These are phyloP conservation scores for Pleurotus citrinopileatus DNA, from an alignment of 768 basidiomycete genomes.

Conservation along the genomic window DNA sequence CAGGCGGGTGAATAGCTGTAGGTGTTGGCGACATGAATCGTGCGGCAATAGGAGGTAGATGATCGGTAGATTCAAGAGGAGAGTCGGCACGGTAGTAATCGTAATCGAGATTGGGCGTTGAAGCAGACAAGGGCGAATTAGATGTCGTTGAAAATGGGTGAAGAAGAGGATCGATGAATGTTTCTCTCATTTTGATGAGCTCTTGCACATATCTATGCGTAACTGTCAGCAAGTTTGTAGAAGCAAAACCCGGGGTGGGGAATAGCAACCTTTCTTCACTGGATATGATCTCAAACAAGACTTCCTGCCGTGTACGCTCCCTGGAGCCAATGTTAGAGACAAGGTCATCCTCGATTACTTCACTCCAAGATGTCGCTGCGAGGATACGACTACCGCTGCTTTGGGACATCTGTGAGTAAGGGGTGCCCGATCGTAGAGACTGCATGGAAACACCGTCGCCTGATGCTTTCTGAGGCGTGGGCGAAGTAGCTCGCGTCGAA, in stretches of 20 bases:
- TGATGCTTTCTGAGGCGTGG: slow-evolving; percentile 48
- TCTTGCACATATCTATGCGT: slow-evolving; percentile 83
- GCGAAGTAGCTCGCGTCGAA: slow-evolving; percentile 63
- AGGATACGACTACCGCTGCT: slow-evolving; percentile 69
- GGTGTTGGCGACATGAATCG: slow-evolving; percentile 84
- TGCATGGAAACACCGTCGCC: slow-evolving; percentile 48
- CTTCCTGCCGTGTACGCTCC: slow-evolving; percentile 94
- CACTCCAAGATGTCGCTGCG: slow-evolving; percentile 85
- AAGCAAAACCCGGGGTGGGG: slow-evolving; percentile 6
- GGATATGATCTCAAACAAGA: slow-evolving; percentile 93
- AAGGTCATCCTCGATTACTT: slow-evolving; percentile 91
- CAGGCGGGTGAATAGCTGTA: slow-evolving; percentile 21
- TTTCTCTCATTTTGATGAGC: slow-evolving; percentile 88
- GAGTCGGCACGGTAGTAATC: slow-evolving; percentile 73
- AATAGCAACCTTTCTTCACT: slow-evolving; percentile 84
- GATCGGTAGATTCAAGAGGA: slow-evolving; percentile 67
- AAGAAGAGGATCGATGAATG: slow-evolving; percentile 85
- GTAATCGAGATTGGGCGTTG: slow-evolving; percentile 59
- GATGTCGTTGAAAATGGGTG: slow-evolving; percentile 69
- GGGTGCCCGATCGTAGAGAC: slow-evolving; percentile 77
- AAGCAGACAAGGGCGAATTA: slow-evolving; percentile 39
- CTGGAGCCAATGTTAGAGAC: slow-evolving; percentile 91
- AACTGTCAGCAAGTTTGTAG: slow-evolving; percentile 6
- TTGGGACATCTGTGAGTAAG: slow-evolving; percentile 76
- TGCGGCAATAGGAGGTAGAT: slow-evolving; percentile 85